Base-by-base conservation (phyloP, 352 stramenopile species). In the Globisporangium echinulatum region DNA sequence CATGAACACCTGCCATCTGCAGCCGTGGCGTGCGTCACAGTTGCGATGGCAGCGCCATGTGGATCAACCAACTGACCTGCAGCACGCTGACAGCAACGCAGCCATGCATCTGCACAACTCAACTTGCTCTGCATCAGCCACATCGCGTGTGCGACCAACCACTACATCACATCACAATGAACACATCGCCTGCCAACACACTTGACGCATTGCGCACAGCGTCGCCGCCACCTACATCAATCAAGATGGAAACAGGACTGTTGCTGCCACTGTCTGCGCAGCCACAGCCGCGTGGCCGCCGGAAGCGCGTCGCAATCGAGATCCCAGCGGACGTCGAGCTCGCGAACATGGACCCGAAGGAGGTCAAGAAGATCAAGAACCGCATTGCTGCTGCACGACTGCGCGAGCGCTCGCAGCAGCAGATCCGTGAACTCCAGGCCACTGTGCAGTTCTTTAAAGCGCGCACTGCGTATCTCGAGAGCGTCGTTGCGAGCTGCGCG, bases 331-430 rank as follows among this genome's bases (percentile, higher is more conserved):
- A 73, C 43, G 19, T 80, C 19, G 61, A 50, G 3, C 37, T 53
- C n/a, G 54, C 56, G 36, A 58, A 68, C 43, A 66, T 75, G 52
- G 75, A 81, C 47, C 37, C 62, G 3, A 73, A 74, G 33, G 77
- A 83, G 17, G 56, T 85, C 52, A 77, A 69, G 61, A 67, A 71
- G 33, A 51, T 85, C 37, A 85, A 87, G 66, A 88, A 84, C 66
- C 75, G 78, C 46, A 79, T 84, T 48, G 65, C 71, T 1, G 69
- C 72, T 13, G 67, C 56, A 14, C 66, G 75, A 4, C 54, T 82
- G 10, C 78, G 75, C 49, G 66, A 85, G 57, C 78, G 73, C 55
- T 81, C 69, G 59, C 71, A 84, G 62, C 57, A 81, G 51, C 58
- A 70, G 52, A 61, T 82, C 46, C 69, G 63, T 43, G 62, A 81